Percentiles rank a stretch among this genome's conserved stretches.
Evolutionary conservation across 495 filamentous ascomycete genomes (phyloP).

Genomic region (Articulospora tetracladia): DNA sequence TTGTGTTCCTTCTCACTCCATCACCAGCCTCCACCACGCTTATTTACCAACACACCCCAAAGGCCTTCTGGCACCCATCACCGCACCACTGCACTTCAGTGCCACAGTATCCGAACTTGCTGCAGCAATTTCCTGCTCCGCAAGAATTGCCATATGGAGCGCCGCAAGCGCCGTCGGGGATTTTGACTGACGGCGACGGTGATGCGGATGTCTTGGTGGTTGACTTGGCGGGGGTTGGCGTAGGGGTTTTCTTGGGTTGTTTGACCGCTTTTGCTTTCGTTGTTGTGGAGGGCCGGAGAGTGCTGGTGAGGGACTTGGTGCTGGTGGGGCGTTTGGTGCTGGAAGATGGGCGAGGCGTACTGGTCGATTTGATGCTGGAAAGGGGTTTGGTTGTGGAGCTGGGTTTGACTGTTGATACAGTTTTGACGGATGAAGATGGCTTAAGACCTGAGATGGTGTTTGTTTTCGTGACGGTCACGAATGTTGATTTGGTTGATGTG

Average conservation of each 20-base stretch:
- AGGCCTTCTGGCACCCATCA: conserved; percentile 2
- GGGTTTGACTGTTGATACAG: neutral
- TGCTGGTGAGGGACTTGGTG: neutral
- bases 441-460: neutral
- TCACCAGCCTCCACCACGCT: neutral
- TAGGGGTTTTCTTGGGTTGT: neutral
- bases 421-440: neutral
- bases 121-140: conserved; percentile 1
- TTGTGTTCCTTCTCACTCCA: neutral
- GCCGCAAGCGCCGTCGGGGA: conserved; percentile 4
- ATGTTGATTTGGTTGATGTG: neutral
- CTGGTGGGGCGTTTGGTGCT: neutral
- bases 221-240: neutral
- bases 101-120: conserved; percentile 7
- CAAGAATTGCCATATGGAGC: conserved; percentile 1
- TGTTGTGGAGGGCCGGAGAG: neutral
- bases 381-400: neutral
- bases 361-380: neutral
- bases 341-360: neutral
- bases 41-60: conserved; percentile 5
- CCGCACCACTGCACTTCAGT: neutral
- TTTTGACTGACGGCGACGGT: neutral
- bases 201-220: neutral
- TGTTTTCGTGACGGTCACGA: too few species aligned
- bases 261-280: neutral